These are phyloP conservation scores for Aureobasidium sp. DNA, from an alignment of 2,329 filamentous ascomycete species.

Conservation along the genomic window DNA sequence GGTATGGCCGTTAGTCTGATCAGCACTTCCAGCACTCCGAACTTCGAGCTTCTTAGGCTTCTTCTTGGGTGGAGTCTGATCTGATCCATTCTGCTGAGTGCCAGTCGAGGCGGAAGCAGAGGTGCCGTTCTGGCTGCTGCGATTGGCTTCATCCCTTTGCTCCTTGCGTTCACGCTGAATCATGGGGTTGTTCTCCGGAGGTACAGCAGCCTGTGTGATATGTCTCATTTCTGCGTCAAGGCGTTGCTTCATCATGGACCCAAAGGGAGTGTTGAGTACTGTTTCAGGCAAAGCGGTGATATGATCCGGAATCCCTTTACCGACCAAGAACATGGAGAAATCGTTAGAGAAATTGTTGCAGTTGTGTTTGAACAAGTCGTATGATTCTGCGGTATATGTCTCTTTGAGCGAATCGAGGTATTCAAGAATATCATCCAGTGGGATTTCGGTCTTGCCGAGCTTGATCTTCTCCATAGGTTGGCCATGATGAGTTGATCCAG, in stretches of 20 bases:
- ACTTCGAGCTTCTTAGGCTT: slow-evolving; percentile 15
- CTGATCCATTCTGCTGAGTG: background rate
- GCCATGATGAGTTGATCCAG: slow-evolving; percentile 82
- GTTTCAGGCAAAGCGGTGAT: slow-evolving; percentile 79
- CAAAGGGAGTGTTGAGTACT: slow-evolving; percentile 79
- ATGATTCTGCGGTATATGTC: slow-evolving; percentile 72
- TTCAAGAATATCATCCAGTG: slow-evolving; percentile 74
- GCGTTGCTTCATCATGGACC: slow-evolving; percentile 77
- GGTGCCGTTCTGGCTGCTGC: background rate
- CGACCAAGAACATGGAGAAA: slow-evolving; percentile 80
- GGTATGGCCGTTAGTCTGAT: background rate
- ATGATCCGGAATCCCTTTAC: slow-evolving; percentile 78
- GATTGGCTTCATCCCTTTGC: background rate
- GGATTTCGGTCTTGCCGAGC: slow-evolving; percentile 71
- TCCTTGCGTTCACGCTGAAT: slow-evolving; percentile 10
- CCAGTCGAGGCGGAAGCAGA: background rate
- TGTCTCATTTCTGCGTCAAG: slow-evolving; percentile 58
- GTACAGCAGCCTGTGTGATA: slow-evolving; percentile 53
- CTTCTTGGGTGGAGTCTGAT: slow-evolving; percentile 6
- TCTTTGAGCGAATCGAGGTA: slow-evolving; percentile 78
- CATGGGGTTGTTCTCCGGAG: slow-evolving; percentile 27
- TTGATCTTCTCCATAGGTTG: slow-evolving; percentile 67
- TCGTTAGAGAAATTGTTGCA: slow-evolving; percentile 98
- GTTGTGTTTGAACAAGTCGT: slow-evolving; percentile 85
- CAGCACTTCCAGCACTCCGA: background rate